phyloP scores from a whole-genome alignment of 768 basidiomycete species.

The Roridomyces roridus region DNA sequence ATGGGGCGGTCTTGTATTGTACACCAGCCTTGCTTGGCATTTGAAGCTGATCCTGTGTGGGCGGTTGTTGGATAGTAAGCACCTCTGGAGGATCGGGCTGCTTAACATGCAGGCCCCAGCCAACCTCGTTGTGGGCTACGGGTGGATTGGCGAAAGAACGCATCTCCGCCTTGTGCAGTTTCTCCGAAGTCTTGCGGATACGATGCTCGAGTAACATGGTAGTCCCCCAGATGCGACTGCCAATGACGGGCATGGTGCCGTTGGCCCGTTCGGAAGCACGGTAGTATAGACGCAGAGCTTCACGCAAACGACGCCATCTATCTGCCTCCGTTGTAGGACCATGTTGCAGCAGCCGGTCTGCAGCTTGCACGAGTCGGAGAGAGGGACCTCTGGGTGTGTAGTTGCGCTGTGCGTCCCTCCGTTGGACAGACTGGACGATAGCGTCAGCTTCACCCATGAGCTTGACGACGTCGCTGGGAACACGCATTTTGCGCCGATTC shows the following conservation, averaged over 20 bases:
- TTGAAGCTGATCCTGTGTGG: no score
- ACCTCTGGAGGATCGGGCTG: not conserved
- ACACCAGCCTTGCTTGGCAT: not conserved
- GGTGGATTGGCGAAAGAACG: not conserved
- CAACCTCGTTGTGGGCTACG: not conserved
- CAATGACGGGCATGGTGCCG: slow-evolving; percentile 3
- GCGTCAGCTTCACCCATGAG: not conserved
- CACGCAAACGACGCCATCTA: not conserved
- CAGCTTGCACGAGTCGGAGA: not conserved
- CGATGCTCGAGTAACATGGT: slow-evolving; percentile 3
- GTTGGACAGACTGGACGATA: not conserved
- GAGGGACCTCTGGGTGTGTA: not conserved
- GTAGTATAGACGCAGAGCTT: slow-evolving; percentile 11
- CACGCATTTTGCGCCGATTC: not conserved
- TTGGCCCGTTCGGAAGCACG: not conserved
- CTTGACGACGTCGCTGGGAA: no score
- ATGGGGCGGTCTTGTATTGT: slow-evolving; percentile 1
- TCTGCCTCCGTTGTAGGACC: not conserved
- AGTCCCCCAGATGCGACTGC: slow-evolving; percentile 11
- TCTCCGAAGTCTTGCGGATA: not conserved
- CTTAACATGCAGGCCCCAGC: not conserved
- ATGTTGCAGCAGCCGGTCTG: not conserved
- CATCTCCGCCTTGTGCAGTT: slow-evolving; percentile 1
- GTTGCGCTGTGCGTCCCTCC: not conserved
- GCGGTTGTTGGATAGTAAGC: no score